These are phyloP conservation scores for Colletotrichum cuscutae DNA, from an alignment of 2,329 filamentous ascomycete genomes.

Conservation along the genomic window DNA sequence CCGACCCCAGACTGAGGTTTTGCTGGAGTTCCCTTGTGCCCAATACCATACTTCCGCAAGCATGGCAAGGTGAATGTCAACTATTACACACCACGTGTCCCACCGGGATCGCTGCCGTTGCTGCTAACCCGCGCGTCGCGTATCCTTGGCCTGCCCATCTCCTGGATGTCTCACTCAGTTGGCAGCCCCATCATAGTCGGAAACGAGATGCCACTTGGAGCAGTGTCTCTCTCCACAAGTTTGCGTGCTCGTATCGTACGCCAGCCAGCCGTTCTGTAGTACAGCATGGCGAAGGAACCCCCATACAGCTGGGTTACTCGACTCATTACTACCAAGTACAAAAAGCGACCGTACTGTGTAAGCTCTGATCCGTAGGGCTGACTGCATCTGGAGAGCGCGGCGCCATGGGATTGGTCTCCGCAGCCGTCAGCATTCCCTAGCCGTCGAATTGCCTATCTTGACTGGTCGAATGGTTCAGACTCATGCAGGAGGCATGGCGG, in stretches of 20 bases:
- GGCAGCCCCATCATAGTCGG: neutral
- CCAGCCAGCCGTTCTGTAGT: neutral
- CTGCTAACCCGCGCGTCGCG: conserved; percentile 14
- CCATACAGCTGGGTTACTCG: too few relatives aligned
- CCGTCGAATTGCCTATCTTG: conserved; percentile 3
- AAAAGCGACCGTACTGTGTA: neutral
- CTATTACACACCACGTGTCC: conserved; percentile 22
- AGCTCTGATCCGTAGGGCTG: conserved; percentile 26
- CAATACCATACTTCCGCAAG: neutral
- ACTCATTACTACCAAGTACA: neutral
- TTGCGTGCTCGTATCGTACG: neutral
- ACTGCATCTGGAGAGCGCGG: conserved; percentile 19
- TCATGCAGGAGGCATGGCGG: conserved; percentile 27
- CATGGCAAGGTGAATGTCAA: conserved; percentile 3
- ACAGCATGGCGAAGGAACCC: neutral
- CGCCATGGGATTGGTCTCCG: conserved; percentile 24
- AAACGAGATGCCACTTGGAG: neutral
- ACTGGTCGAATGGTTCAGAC: neutral
- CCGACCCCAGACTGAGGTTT: neutral
- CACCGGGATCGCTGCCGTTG: conserved; percentile 21
- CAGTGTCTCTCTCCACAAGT: neutral
- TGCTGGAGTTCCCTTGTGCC: neutral
- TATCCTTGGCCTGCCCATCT: neutral
- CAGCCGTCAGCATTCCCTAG: neutral
- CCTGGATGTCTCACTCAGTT: neutral